Conservation (phyloP, 768 basidiomycete species). For the Polyporus arcularius region DNA sequence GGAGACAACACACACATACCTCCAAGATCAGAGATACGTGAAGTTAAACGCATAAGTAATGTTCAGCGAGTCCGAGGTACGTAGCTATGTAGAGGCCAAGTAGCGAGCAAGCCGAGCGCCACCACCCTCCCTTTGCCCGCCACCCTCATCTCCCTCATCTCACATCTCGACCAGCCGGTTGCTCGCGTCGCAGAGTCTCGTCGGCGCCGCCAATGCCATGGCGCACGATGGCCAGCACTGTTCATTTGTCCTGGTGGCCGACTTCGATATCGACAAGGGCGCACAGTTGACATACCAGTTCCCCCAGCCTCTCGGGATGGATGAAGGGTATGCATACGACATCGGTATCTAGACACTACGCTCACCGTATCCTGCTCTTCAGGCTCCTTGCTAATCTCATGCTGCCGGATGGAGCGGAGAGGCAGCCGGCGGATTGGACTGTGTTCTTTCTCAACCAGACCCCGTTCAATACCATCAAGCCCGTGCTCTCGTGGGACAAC, state of each 20-base stretch:
- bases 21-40: no score
- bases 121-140: no score
- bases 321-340: constrained; percentile 74
- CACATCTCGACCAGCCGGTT: no score
- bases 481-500: constrained; percentile 70
- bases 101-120: no score
- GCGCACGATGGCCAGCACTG: constrained; percentile 71
- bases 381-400: constrained; percentile 96
- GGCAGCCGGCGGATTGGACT: constrained; percentile 95
- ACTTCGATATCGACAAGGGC: constrained; percentile 96
- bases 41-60: no score
- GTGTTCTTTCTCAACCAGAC: constrained; percentile 98
- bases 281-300: constrained; percentile 95
- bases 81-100: no score
- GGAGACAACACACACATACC: no score
- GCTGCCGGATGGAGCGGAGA: constrained; percentile 98
- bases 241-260: constrained; percentile 94
- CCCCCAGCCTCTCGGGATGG: constrained; percentile 89
- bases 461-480: constrained; percentile 81
- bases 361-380: neutral
- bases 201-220: constrained; percentile 38
- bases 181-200: no score
- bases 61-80: no score
- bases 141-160: no score
- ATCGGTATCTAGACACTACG: neutral